Base-by-base conservation (phyloP, 2,329 filamentous ascomycete species). In the Talaromyces atroroseus region DNA sequence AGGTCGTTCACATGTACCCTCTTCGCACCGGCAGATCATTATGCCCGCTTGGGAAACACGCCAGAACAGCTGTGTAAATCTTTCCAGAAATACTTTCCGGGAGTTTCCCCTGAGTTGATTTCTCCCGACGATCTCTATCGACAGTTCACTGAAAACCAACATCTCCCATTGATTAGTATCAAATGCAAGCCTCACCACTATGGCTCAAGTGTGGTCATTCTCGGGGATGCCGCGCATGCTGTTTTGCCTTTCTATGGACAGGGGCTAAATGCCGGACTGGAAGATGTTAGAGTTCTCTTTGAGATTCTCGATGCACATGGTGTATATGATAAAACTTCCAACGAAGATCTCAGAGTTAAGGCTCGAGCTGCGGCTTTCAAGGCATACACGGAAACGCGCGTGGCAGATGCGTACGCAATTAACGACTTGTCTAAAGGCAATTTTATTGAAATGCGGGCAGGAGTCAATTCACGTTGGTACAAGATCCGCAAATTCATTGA, bases 171-270 rank as follows among this genome's bases (percentile, higher is more conserved):
- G 6, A 94, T 99, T 69, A 94, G 84, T 69, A 88, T 99, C 68
- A 97, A 96, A 74, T 96, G 92, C 76, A 82, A 82, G 18, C 94
- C 94, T 0, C 89, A 97, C 73, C 90, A 96, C 75, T 90, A 84
- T 75, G 79, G 76, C 50, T 84, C 84, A 23, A 88, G 85, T 0
- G 90, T 82, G 32, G 90, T 95, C 58, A 90, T 99, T 49, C 70
- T 99, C 36, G 94, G 94, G 58, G 94, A 99, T 69, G 91, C 94
- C 7, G 92, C 94, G 0, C 94, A 99, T 70, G 94, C 95, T 57
- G 96, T 99, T 86, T 91, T 99, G 0, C 94, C 94, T 0, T 99
- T 99, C 73, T 99, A 97, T 71, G 94, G 94, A 0, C 94, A 99
- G 71, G 94, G 94, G 38, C 95, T 99, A 86, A 99, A 99, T 67